These are phyloP conservation scores for Fusarium citri DNA, from an alignment of 2,329 filamentous ascomycete genomes.

Conservation along the genomic window DNA sequence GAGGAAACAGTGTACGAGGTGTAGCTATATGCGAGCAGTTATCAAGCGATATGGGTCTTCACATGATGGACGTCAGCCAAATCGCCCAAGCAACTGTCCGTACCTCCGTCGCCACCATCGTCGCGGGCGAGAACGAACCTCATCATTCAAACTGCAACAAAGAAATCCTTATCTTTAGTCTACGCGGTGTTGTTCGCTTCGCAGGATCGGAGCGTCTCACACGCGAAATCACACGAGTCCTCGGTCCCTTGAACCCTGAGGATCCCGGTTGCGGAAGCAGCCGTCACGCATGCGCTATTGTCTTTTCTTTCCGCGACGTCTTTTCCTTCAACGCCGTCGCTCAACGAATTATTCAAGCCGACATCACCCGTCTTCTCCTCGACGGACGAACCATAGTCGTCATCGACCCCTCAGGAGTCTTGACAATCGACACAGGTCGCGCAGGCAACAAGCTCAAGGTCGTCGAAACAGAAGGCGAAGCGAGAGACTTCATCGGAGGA, in stretches of 20 bases:
- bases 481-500: conserved; percentile 47
- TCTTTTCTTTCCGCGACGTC: conserved; percentile 50
- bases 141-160: conserved; percentile 44
- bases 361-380: conserved; percentile 41
- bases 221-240: conserved; percentile 47
- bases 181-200: conserved; percentile 51
- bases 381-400: conserved; percentile 47
- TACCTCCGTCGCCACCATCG: conserved; percentile 48
- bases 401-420: conserved; percentile 46
- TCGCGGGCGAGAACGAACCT: conserved; percentile 43
- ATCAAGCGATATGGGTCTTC: conserved; percentile 50
- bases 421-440: conserved; percentile 35
- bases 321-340: conserved; percentile 50
- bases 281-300: conserved; percentile 46
- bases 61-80: conserved; percentile 53
- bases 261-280: conserved; percentile 46
- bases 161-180: conserved; percentile 49
- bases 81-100: conserved; percentile 48
- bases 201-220: conserved; percentile 51
- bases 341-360: conserved; percentile 46
- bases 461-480: conserved; percentile 45
- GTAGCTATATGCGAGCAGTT: conserved; percentile 50
- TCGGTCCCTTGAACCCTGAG: conserved; percentile 34
- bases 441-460: conserved; percentile 30
- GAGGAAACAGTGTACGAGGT: conserved; percentile 50